Evolutionary conservation across 1,139 yeast species (phyloP).

Genomic region (Komagataea norvegica): DNA sequence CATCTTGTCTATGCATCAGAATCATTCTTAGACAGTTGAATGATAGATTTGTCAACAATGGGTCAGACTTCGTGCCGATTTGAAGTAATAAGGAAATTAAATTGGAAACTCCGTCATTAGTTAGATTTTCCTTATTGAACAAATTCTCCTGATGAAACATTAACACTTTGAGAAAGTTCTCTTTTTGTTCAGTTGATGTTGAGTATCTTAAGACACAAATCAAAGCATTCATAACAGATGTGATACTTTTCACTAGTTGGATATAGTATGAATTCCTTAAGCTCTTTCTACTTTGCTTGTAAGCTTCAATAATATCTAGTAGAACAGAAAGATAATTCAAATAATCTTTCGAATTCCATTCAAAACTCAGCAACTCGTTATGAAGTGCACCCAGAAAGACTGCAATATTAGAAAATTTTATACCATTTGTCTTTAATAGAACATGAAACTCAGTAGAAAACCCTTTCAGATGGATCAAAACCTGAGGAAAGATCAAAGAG

Average conservation of each 20-base stretch:
- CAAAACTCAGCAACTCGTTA: slow-evolving; percentile 19
- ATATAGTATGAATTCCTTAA: slow-evolving; percentile 14
- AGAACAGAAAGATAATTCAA: slow-evolving; percentile 23
- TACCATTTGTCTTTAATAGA: slow-evolving; percentile 16
- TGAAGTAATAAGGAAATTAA: slow-evolving; percentile 28
- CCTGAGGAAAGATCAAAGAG: slow-evolving; percentile 25
- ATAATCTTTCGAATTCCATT: slow-evolving; percentile 26
- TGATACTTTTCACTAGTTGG: slow-evolving; percentile 16
- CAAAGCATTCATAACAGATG: slow-evolving; percentile 18
- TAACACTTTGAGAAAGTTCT: slow-evolving; percentile 24
- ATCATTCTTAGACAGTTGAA: slow-evolving; percentile 29
- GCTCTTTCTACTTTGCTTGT: slow-evolving; percentile 15
- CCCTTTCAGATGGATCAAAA: slow-evolving; percentile 25
- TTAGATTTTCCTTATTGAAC: slow-evolving; percentile 34
- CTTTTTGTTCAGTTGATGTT: slow-evolving; percentile 24
- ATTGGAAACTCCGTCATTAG: slow-evolving; percentile 32
- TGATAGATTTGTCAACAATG: slow-evolving; percentile 18
- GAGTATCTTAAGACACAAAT: slow-evolving; percentile 19
- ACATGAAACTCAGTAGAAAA: slow-evolving; percentile 25
- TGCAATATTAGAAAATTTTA: slow-evolving; percentile 21
- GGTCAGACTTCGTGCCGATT: slow-evolving; percentile 16
- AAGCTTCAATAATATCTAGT: slow-evolving; percentile 18
- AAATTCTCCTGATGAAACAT: slow-evolving; percentile 44
- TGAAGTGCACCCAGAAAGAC: slow-evolving; percentile 18
- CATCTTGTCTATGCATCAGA: slow-evolving; percentile 26